phyloP scores from a whole-genome alignment of 768 basidiomycete genomes.

The Kwoniella mangroviensis region DNA sequence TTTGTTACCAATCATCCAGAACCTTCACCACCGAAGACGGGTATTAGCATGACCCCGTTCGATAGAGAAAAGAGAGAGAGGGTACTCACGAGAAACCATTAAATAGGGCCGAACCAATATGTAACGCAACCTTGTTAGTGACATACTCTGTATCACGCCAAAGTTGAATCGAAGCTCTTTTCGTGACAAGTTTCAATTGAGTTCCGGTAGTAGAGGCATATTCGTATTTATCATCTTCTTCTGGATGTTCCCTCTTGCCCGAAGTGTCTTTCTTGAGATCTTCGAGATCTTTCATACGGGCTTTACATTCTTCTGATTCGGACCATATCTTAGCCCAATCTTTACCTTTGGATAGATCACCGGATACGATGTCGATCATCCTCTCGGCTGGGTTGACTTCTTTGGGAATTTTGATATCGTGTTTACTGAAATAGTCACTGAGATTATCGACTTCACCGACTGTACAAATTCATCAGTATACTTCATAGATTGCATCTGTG shows the following conservation, averaged over 20 bases:
- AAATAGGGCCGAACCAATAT: constrained; percentile 32
- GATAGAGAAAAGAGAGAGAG: not conserved
- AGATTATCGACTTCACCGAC: constrained; percentile 41
- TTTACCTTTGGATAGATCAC: constrained; percentile 66
- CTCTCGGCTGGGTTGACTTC: constrained; percentile 76
- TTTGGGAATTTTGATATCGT: constrained; percentile 67
- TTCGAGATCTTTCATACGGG: constrained; percentile 60
- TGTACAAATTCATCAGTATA: not conserved
- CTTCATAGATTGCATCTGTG: not conserved
- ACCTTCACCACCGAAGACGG: constrained; percentile 11
- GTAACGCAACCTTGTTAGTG: constrained; percentile 53
- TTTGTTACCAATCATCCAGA: constrained; percentile 46
- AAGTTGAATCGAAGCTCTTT: constrained; percentile 59
- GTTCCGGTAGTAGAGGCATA: constrained; percentile 70
- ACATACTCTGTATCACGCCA: constrained; percentile 63
- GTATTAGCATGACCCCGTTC: constrained; percentile 44
- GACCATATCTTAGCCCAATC: constrained; percentile 86
- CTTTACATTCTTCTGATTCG: constrained; percentile 65
- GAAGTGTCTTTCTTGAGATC: constrained; percentile 60
- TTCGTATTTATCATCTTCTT: constrained; percentile 40
- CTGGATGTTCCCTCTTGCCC: constrained; percentile 58
- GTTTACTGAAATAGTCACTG: constrained; percentile 67
- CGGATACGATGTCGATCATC: constrained; percentile 66
- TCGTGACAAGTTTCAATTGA: constrained; percentile 57
- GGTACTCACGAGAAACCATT: constrained; percentile 37